Percentiles rank a stretch among this genome's conserved stretches.
phyloP scores from a whole-genome alignment of 2,329 filamentous ascomycete genomes.

The Nemania serpens region DNA sequence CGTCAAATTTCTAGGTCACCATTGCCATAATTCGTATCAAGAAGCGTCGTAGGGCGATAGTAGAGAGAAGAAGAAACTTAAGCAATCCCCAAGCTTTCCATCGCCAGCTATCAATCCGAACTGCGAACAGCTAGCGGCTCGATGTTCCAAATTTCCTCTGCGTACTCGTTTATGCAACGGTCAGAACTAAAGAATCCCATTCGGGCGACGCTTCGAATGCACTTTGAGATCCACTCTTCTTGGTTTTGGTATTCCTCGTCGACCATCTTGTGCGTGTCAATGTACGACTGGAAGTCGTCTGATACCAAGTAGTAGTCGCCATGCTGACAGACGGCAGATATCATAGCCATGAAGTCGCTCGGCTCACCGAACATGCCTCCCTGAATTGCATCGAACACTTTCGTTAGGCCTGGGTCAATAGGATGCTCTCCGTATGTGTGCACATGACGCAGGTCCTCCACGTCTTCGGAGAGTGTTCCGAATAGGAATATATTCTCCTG shows the following conservation, averaged over 20 bases:
- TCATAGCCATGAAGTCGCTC: constrained; percentile 77
- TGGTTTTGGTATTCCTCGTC: constrained; percentile 92
- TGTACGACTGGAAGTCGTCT: constrained; percentile 95
- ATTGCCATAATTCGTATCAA: not conserved
- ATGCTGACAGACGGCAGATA: constrained; percentile 85
- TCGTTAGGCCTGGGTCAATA: constrained; percentile 75
- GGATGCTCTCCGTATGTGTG: constrained; percentile 83
- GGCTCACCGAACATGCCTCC: constrained; percentile 80
- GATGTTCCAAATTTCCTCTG: constrained; percentile 95
- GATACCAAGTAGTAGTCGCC: constrained; percentile 98
- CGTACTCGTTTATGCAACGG: constrained; percentile 95
- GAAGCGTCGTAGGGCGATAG: not conserved
- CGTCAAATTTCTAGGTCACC: too few relatives aligned
- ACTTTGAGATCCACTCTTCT: constrained; percentile 90
- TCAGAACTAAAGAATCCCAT: constrained; percentile 99
- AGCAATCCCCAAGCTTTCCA: not conserved
- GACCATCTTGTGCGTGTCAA: constrained; percentile 87
- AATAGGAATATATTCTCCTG: constrained; percentile 99
- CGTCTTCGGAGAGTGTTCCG: constrained; percentile 92
- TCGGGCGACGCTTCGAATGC: constrained; percentile 81
- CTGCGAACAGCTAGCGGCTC: constrained; percentile 69
- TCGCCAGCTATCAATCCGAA: not conserved
- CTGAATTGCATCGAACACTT: constrained; percentile 85
- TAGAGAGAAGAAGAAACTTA: not conserved
- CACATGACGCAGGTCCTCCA: constrained; percentile 89